Base-by-base conservation (phyloP, 148 eudicot species). In the Camellia sinensis region DNA sequence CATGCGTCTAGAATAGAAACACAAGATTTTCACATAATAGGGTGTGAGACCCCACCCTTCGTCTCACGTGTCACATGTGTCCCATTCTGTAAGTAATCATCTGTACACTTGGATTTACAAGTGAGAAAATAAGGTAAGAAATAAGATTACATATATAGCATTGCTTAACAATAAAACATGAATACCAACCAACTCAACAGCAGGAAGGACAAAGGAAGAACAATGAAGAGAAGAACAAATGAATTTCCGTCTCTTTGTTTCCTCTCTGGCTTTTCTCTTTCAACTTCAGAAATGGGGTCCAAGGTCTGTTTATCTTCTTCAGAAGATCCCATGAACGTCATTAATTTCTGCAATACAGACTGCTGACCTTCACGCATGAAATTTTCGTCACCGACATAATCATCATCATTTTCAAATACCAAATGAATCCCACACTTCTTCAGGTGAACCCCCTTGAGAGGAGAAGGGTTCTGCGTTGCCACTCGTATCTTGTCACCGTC, bases 371-470 rank as follows among this genome's bases (percentile, higher is more conserved):
- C 80, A 1, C 2, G 45, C 78, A 88, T 54, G 6, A 14, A 73
- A 9, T 83, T 86, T 68, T 89, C 95, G 56, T 87, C 86, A 4
- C 87, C 87, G 14, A 76, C 88, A 82, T 83, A 88, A 75, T 86
- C 90, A 79, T 91, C 95, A 63, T 91, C 90, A 60, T 90, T 83
- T 79, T 91, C 91, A 43, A 74, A 88, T n/a, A 91, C 87, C 7
- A 88, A 70, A 82, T 70, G 59, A 65, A 88, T 77, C 59, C 95
- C 93, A 80, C 78, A 75, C 45, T 21, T 83, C 83, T 79, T 84
- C 5, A 91, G 80, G 82, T 83, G 82, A 60, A 90, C 66, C 7
- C 93, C 89, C 0, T 19, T 6, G 10, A 40, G 79, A 37, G 72
- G 7, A 14, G 79, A 82, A 53, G 76, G 82, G 64, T 53, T 9